phyloP scores from a whole-genome alignment of 2,329 filamentous ascomycete species.

The Ophiostoma himal-ulmi region DNA sequence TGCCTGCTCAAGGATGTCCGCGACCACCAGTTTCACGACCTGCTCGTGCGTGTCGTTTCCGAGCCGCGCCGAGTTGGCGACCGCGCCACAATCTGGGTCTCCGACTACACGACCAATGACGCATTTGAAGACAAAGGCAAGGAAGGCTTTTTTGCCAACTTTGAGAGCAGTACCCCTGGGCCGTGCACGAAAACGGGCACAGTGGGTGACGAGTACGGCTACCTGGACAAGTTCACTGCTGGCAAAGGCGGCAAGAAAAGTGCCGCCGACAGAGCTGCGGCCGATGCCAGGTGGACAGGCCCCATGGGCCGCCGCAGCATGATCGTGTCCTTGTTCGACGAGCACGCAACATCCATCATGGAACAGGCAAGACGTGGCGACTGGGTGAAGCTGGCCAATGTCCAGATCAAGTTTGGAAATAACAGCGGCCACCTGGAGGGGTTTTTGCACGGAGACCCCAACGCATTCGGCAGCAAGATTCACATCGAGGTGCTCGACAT shows the following conservation, averaged over 20 bases:
- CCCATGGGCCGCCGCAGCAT: conserved; percentile 69
- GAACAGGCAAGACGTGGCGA: conserved; percentile 51
- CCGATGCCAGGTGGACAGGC: conserved; percentile 53
- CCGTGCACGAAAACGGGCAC: conserved; percentile 43
- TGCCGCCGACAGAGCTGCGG: conserved; percentile 1
- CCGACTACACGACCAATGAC: conserved; percentile 73
- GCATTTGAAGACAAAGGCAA: conserved; percentile 51
- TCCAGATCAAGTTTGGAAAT: conserved; percentile 58
- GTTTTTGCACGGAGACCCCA: conserved; percentile 56
- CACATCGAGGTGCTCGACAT: conserved; percentile 18
- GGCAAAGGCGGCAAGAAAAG: neutral
- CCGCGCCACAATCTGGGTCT: conserved; percentile 62
- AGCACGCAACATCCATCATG: conserved; percentile 57
- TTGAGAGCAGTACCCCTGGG: conserved; percentile 18
- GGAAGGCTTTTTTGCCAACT: conserved; percentile 15
- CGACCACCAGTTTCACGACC: conserved; percentile 38
- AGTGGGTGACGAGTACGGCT: conserved; percentile 41
- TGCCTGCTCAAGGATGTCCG: neutral
- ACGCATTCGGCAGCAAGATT: neutral
- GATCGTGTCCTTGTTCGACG: conserved; percentile 64
- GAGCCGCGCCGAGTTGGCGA: conserved; percentile 40
- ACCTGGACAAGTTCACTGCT: conserved; percentile 36
- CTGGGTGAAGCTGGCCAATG: conserved; percentile 63
- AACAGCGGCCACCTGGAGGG: conserved; percentile 61
- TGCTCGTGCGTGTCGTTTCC: conserved; percentile 64